phyloP scores from a whole-genome alignment of 768 basidiomycete genomes.

The Pisolithus marmoratus region DNA sequence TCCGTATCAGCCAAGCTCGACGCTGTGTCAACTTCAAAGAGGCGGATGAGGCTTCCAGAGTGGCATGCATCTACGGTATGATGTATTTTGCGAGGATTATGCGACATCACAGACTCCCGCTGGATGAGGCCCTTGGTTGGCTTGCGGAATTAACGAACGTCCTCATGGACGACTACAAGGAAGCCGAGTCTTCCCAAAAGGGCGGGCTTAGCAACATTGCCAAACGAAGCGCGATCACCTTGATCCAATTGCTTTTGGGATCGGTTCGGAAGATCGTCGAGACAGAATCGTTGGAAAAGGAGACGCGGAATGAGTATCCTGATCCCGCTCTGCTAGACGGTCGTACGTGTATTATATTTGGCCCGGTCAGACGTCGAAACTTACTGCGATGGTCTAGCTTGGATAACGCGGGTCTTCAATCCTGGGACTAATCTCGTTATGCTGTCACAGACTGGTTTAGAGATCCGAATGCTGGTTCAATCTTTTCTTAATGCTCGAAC shows the following conservation, averaged over 20 bases:
- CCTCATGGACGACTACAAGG: constrained; percentile 53
- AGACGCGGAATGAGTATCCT: constrained; percentile 44
- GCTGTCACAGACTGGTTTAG: constrained; percentile 39
- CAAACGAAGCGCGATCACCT: constrained; percentile 27
- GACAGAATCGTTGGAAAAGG: constrained; percentile 34
- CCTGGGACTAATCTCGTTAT: constrained; percentile 39
- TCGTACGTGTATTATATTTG: constrained; percentile 32
- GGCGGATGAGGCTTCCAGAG: constrained; percentile 57
- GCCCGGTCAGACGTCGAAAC: background rate
- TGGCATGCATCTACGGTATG: constrained; percentile 70
- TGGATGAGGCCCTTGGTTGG: constrained; percentile 58
- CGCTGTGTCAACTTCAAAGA: constrained; percentile 63
- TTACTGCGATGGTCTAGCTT: constrained; percentile 36
- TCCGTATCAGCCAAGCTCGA: constrained; percentile 59
- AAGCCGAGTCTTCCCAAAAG: constrained; percentile 17
- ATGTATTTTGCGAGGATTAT: constrained; percentile 64
- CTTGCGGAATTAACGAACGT: constrained; percentile 50
- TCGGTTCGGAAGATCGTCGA: constrained; percentile 49
- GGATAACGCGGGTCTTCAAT: constrained; percentile 47
- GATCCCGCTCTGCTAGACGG: constrained; percentile 53
- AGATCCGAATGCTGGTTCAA: constrained; percentile 54
- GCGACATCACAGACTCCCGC: constrained; percentile 43
- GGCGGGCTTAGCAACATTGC: constrained; percentile 3
- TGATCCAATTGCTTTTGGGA: constrained; percentile 51
- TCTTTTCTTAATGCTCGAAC: constrained; percentile 56